Base-by-base conservation (phyloP, 2,329 filamentous ascomycete species). In the Teratosphaeria pseudoeucalypti region DNA sequence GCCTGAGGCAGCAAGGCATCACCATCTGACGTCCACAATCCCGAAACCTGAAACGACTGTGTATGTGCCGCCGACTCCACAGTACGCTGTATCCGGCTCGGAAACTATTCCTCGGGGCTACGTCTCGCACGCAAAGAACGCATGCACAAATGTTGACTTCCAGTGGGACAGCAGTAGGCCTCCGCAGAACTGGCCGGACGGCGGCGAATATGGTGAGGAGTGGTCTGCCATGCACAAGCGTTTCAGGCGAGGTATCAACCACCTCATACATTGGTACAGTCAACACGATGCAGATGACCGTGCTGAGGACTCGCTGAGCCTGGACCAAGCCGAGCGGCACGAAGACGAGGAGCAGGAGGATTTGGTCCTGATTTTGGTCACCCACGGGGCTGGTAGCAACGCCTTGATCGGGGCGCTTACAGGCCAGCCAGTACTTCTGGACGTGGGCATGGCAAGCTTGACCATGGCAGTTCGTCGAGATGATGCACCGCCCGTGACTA, bases 151-250 rank as follows among this genome's bases (percentile, higher is more conserved):
- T 56, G 81, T 96, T n/a, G 94, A 99, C 73, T 95, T 90, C 68
- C 88, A 92, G 67, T 99, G 94, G 92, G 92, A 99, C 70, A 96
- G 92, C 61, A 92, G 92, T 81, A 82, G 88, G 14, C 77, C 82
- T 2, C 85, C 89, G 0, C 81, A 90, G 52, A 80, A 86, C 63
- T 97, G 94, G 88, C 92, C 92, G 6, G 86, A 90, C 67, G 92
- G 92, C 10, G 94, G 92, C 47, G 82, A 87, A 52, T 89, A 90
- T 67, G 91, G 90, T 0, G 94, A 99, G 74, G 94, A 97, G 74
- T 99, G 94, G 94, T 88, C 90, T 34, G 81, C 85, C 3, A 97
- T 99, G 94, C 94, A 99, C 74, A 87, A 86, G 70, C 84, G 94
- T 26, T 96, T 97, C 68, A 83, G 91, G 43, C 83, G 80, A 62